A percentile compares a stretch with the other conserved stretches of the same genome.
phyloP scores from a whole-genome alignment of 148 eudicot genomes.

The Arctostaphylos glauca region DNA sequence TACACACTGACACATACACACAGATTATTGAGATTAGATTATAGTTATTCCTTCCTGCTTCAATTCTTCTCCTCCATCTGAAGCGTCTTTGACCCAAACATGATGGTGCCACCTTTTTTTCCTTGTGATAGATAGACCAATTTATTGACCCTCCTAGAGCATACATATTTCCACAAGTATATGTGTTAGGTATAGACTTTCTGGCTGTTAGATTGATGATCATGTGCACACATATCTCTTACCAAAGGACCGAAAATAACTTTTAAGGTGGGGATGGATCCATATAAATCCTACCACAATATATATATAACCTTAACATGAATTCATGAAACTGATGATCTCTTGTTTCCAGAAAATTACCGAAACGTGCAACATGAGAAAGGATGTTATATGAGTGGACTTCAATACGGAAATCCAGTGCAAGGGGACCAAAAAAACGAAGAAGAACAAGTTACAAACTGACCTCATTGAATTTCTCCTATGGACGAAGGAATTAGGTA shows the following conservation, averaged over 20 bases:
- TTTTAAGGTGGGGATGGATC: too few relatives aligned
- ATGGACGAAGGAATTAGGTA: too few relatives aligned
- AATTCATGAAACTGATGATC: too few relatives aligned
- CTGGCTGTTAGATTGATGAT: not conserved
- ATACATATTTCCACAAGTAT: conserved; percentile 11
- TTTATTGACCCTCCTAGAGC: conserved; percentile 18
- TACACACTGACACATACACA: not conserved
- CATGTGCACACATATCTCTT: not conserved
- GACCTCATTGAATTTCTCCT: too few relatives aligned
- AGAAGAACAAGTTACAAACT: too few relatives aligned
- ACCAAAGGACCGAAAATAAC: not conserved
- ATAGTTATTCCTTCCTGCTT: not conserved
- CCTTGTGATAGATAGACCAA: not conserved
- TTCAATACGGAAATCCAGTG: too few relatives aligned
- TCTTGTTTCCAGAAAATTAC: too few relatives aligned
- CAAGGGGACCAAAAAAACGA: too few relatives aligned
- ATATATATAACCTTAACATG: too few relatives aligned
- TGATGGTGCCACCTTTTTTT: not conserved
- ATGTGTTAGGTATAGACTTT: conserved; percentile 12
- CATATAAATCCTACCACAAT: too few relatives aligned
- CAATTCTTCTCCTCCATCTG: not conserved
- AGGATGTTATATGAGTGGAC: too few relatives aligned
- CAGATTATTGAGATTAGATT: not conserved
- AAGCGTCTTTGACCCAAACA: conserved; percentile 47
- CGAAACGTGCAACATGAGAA: too few relatives aligned